Evolutionary conservation across 371 early-diverging fungal genomes (phyloP).

Genomic region (Mortierella sp.): DNA sequence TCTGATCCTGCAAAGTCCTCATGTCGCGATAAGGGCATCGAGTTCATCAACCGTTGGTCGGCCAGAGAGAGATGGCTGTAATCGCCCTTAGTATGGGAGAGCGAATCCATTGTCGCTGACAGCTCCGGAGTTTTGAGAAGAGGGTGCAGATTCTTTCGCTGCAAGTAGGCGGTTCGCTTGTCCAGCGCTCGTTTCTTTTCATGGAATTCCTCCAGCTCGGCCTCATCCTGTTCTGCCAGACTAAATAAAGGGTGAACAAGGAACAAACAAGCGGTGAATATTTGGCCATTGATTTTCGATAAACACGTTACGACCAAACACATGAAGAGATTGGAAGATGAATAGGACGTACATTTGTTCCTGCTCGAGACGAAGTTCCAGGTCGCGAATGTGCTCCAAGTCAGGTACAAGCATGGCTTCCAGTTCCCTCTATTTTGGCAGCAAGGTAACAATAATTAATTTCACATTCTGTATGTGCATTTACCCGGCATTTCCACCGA

Average conservation of each 20-base stretch:
- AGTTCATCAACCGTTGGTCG: conserved; percentile 36
- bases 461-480: too few relatives aligned
- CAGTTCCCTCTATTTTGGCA: conserved; percentile 28
- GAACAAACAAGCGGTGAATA: too few relatives aligned
- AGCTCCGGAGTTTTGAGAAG: conserved; percentile 10
- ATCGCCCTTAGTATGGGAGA: conserved; percentile 20
- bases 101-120: conserved; percentile 13
- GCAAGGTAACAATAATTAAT: not conserved
- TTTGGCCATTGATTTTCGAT: not conserved
- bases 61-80: conserved; percentile 38
- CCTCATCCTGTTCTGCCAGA: conserved; percentile 33
- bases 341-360: conserved; percentile 37
- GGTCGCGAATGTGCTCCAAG: conserved; percentile 49
- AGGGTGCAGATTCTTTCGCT: conserved; percentile 41
- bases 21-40: conserved; percentile 27
- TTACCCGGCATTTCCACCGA: not conserved
- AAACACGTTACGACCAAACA: not conserved
- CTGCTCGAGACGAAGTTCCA: conserved; percentile 52
- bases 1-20: conserved; percentile 33
- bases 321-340: not conserved
- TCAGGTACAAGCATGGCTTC: conserved; percentile 53
- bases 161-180: conserved; percentile 25
- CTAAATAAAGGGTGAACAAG: conserved; percentile 1
- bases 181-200: conserved; percentile 40
- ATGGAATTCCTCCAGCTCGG: conserved; percentile 24